These are phyloP conservation scores for Cylindrotheca fusiformis DNA, from an alignment of 108 stramenopile species.

Conservation along the genomic window DNA sequence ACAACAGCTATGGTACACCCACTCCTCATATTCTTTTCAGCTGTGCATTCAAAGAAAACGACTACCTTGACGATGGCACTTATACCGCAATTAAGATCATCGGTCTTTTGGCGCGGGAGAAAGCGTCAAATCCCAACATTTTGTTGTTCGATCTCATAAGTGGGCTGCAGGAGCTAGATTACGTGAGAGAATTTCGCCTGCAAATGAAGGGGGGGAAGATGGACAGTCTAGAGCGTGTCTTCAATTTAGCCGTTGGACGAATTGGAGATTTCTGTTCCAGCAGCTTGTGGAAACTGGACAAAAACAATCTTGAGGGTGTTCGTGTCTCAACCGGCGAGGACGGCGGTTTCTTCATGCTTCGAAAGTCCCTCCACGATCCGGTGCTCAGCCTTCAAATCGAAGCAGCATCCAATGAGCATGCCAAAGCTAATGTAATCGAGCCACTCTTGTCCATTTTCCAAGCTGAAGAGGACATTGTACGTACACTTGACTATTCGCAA, in stretches of 20 bases:
- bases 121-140: neutral
- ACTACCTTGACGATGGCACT: conserved; percentile 84
- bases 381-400: conserved; percentile 80
- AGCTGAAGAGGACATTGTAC: no score
- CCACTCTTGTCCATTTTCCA: conserved; percentile 41
- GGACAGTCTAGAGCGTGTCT: conserved; percentile 49
- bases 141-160: conserved; percentile 64
- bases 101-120: conserved; percentile 29
- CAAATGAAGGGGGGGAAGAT: conserved; percentile 51
- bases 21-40: neutral
- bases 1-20: neutral
- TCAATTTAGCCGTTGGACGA: conserved; percentile 39
- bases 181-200: conserved; percentile 65
- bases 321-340: conserved; percentile 52
- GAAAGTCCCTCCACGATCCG: conserved; percentile 84
- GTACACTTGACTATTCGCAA: no score
- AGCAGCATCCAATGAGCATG: conserved; percentile 43
- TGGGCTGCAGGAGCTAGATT: conserved; percentile 60
- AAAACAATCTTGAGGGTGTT: conserved; percentile 75
- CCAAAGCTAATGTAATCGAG: conserved; percentile 31
- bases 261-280: conserved; percentile 34
- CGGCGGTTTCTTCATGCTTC: conserved; percentile 81
- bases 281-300: conserved; percentile 59
- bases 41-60: conserved; percentile 75
- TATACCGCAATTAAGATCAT: conserved; percentile 83